These are phyloP conservation scores for Mortierella alpina DNA, from an alignment of 192 early-diverging fungal species.

Conservation along the genomic window DNA sequence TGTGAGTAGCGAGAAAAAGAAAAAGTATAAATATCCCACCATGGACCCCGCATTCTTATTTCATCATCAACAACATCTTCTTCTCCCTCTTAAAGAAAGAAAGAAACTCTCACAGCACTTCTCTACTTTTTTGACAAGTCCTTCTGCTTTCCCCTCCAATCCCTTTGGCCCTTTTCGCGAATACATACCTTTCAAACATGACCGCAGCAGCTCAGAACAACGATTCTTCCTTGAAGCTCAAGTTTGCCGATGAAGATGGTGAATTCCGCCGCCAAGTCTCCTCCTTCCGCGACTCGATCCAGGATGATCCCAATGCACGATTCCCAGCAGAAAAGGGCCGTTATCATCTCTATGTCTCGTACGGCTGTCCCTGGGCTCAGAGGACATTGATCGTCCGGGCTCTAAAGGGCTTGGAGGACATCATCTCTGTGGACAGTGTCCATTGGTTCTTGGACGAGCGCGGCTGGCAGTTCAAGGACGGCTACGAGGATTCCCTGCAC, in stretches of 20 bases:
- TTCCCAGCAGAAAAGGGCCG: slow-evolving; percentile 76
- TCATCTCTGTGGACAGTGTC: slow-evolving; percentile 90
- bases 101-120: too few relatives aligned
- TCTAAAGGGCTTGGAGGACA: slow-evolving; percentile 87
- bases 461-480: slow-evolving; percentile 84
- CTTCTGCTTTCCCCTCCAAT: too few relatives aligned
- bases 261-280: slow-evolving; percentile 84
- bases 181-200: too few relatives aligned
- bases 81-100: too few relatives aligned
- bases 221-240: slow-evolving; percentile 11
- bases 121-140: too few relatives aligned
- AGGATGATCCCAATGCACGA: slow-evolving; percentile 61
- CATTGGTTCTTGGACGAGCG: slow-evolving; percentile 81
- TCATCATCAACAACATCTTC: too few relatives aligned
- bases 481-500: slow-evolving; percentile 82
- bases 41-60: too few relatives aligned
- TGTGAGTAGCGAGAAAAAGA: too few relatives aligned
- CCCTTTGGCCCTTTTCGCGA: too few relatives aligned
- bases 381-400: slow-evolving; percentile 86
- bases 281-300: slow-evolving; percentile 72
- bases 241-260: slow-evolving; percentile 79
- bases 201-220: too few relatives aligned
- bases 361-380: slow-evolving; percentile 74
- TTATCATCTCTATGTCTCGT: slow-evolving; percentile 45
- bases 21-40: too few relatives aligned